A percentile compares a stretch with the other conserved stretches of the same genome.
Conservation (phyloP, 495 filamentous ascomycete species). For the Friedmanniomyces simplex region DNA sequence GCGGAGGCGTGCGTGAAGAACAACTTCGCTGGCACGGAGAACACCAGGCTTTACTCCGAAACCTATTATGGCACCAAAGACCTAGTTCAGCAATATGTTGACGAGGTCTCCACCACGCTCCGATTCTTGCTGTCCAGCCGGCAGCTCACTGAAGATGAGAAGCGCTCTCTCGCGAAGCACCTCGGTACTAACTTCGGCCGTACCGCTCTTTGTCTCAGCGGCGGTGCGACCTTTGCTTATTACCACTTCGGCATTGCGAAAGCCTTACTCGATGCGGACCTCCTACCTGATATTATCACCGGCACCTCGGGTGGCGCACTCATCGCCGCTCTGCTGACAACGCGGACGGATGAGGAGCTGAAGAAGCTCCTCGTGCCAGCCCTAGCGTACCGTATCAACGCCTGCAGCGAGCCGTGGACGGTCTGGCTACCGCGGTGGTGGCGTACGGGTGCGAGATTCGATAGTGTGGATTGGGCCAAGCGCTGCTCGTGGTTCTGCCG, state of each 20-base stretch:
- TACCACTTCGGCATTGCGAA: conserved; percentile 94
- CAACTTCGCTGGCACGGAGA: conserved; percentile 94
- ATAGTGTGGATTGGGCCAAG: conserved; percentile 82
- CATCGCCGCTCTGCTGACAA: conserved; percentile 78
- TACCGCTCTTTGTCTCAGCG: conserved; percentile 84
- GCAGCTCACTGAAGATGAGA: conserved; percentile 58
- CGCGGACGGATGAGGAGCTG: conserved; percentile 82
- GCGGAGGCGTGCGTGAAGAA: conserved; percentile 91
- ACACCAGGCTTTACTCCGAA: conserved; percentile 84
- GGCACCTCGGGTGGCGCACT: conserved; percentile 91
- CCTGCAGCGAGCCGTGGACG: conserved; percentile 66
- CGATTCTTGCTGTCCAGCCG: conserved; percentile 55
- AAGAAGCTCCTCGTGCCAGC: conserved; percentile 76
- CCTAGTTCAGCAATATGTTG: conserved; percentile 76
- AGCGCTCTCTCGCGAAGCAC: conserved; percentile 76
- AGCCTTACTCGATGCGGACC: conserved; percentile 75
- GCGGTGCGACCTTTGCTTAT: conserved; percentile 92
- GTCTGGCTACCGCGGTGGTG: conserved; percentile 80
- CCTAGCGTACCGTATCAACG: conserved; percentile 70
- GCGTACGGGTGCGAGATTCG: conserved; percentile 86
- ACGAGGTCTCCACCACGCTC: conserved; percentile 59
- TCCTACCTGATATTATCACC: conserved; percentile 87
- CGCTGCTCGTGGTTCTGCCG: conserved; percentile 79
- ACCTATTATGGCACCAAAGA: conserved; percentile 95
- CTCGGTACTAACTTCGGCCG: conserved; percentile 84